Conservation (phyloP, 768 basidiomycete species). For the Daedaleopsis sinensis region DNA sequence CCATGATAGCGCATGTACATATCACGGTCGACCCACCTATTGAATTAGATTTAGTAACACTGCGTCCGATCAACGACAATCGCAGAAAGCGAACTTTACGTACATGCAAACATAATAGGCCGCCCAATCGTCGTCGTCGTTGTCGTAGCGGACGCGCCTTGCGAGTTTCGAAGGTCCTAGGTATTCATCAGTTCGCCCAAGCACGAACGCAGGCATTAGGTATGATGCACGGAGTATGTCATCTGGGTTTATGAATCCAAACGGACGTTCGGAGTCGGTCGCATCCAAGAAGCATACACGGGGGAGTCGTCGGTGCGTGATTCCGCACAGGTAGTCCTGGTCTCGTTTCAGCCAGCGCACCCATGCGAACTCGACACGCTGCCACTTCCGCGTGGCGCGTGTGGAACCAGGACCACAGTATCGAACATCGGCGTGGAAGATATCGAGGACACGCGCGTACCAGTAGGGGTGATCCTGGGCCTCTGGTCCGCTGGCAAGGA, state of each 20-base stretch:
- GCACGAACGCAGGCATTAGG: constrained; percentile 43
- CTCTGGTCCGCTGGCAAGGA: constrained; percentile 8
- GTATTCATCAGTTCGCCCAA: constrained; percentile 20
- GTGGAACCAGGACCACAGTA: background rate
- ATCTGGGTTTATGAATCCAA: constrained; percentile 49
- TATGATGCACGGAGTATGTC: constrained; percentile 43
- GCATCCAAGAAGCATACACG: constrained; percentile 40
- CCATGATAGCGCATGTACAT: too few relatives aligned
- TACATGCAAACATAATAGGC: constrained; percentile 27
- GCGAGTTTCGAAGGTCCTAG: constrained; percentile 1
- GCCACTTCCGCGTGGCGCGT: background rate
- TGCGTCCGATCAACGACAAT: too few relatives aligned
- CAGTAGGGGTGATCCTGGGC: constrained; percentile 21
- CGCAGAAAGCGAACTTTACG: background rate
- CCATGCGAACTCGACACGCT: constrained; percentile 39
- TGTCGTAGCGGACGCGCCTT: background rate
- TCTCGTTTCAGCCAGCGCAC: constrained; percentile 41
- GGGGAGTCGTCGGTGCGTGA: constrained; percentile 33
- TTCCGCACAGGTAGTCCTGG: constrained; percentile 29
- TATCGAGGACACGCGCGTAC: constrained; percentile 32
- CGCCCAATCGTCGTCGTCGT: constrained; percentile 13
- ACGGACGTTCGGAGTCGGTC: constrained; percentile 32
- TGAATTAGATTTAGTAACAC: too few relatives aligned
- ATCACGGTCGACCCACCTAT: too few relatives aligned
- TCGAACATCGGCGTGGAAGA: constrained; percentile 27